Base-by-base conservation (phyloP, 2,329 filamentous ascomycete genomes). In the Ustulina deusta region DNA sequence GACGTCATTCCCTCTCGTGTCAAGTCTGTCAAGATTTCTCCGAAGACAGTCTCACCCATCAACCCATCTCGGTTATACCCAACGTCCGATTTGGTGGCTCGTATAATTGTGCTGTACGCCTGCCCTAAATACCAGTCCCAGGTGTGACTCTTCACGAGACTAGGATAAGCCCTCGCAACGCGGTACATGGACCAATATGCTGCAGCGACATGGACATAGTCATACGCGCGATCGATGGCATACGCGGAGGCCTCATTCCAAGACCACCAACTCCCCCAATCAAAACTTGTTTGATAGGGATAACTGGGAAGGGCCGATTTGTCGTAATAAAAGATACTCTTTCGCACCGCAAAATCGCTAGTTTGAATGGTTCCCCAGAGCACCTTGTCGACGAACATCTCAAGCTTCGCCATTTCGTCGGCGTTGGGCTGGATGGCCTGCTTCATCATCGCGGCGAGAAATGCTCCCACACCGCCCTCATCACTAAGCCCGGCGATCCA, bases 401-500 rank as follows among this genome's bases (percentile, higher is more conserved):
- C 88, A 0, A 90, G 79, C 66, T 84, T 83, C 0, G 79, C 71
- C 0, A 89, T 75, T 68, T 89, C 86, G 0, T 75, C 76, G 0
- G 82, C 79, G 10, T 82, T 76, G 0, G 87, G 86, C 38, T 85
- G 84, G 6, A 83, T 74, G 1, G 81, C 80, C 65, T 88, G 84
- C 76, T 90, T 89, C 78, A 87, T 82, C 1, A 82, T 78, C 0
- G 85, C 84, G 0, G 87, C 85, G 0, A 89, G 81, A 68, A 84
- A 89, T 0, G 86, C 83, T 0, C 86, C 86, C 0, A 85, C 84
- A 0, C 87, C 87, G 0, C 81, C 87, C 76, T 90, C 87, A 64
- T 89, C 87, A 63, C 86, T 88, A 0, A 90, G 79, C 0, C 87
- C 87, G 0, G 87, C 82, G 4, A 89, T 84, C 87, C 87, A 89